Evolutionary conservation across 305 asterid genomes (phyloP).

Genomic region (Euphrasia arctica): DNA sequence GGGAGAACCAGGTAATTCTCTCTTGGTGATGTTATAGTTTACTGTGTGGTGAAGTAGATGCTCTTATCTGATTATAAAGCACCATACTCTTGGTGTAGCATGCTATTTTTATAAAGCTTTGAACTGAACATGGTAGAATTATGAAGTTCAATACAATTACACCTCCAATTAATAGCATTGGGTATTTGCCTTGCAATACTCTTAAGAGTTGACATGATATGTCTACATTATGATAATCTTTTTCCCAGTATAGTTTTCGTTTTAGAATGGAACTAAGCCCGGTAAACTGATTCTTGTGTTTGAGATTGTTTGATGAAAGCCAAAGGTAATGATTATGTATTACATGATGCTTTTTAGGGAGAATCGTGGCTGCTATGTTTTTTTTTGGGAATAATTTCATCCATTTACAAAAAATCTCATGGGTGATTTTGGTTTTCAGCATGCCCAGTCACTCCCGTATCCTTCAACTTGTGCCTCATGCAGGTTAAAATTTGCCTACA

Average conservation of each 20-base stretch:
- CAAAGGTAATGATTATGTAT: no score
- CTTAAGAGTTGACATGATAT: not conserved
- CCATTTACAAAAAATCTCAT: not conserved
- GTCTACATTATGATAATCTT: not conserved
- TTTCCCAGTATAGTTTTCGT: not conserved
- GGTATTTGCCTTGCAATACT: not conserved
- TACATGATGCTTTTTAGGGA: not conserved
- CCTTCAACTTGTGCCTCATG: constrained; percentile 26
- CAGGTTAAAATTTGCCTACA: constrained; percentile 81
- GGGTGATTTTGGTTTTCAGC: not conserved
- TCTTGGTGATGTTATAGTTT: constrained; percentile 12
- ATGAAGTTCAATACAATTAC: constrained; percentile 16
- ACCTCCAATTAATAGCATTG: not conserved
- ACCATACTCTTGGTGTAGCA: constrained; percentile 2
- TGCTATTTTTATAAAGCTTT: constrained; percentile 8
- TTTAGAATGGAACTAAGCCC: not conserved
- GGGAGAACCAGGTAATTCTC: constrained; percentile 83
- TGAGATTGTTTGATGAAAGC: not conserved
- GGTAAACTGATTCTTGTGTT: not conserved
- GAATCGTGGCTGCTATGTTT: not conserved
- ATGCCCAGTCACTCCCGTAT: not conserved
- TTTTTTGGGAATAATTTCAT: not conserved
- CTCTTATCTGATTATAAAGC: not conserved
- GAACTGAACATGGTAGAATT: constrained; percentile 11
- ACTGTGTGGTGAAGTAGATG: constrained; percentile 1